Conservation (phyloP, 768 basidiomycete species). For the Pisolithus microcarpus region DNA sequence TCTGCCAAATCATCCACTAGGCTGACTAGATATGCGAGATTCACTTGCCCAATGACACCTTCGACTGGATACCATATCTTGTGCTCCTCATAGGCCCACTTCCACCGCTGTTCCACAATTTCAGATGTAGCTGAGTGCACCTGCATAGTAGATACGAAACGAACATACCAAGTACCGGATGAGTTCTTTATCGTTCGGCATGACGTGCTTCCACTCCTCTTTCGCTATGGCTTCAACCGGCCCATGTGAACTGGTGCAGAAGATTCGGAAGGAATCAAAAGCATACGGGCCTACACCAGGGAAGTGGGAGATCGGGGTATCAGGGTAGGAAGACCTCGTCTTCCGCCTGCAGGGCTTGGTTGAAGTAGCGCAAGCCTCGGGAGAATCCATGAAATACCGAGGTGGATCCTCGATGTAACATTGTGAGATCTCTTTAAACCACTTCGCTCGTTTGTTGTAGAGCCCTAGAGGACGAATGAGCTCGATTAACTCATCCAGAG, state of each 20-base stretch:
- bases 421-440: slow-evolving; percentile 48
- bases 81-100: slow-evolving; percentile 55
- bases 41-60: slow-evolving; percentile 35
- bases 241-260: slow-evolving; percentile 30
- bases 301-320: slow-evolving; percentile 48
- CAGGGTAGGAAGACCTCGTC: slow-evolving; percentile 28
- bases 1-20: slow-evolving; percentile 35
- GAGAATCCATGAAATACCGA: slow-evolving; percentile 21
- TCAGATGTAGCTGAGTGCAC: background rate
- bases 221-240: background rate
- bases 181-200: slow-evolving; percentile 64
- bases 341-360: background rate
- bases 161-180: slow-evolving; percentile 53
- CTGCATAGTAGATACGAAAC: background rate
- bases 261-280: slow-evolving; percentile 70
- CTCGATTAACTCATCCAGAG: slow-evolving; percentile 35
- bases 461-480: slow-evolving; percentile 52
- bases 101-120: slow-evolving; percentile 50
- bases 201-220: slow-evolving; percentile 54
- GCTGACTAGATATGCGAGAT: slow-evolving; percentile 32
- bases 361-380: background rate
- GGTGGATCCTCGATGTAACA: slow-evolving; percentile 44
- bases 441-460: slow-evolving; percentile 46
- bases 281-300: slow-evolving; percentile 67
- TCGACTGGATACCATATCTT: slow-evolving; percentile 43